Evolutionary conservation across 164 flowering plant species (phyloP).

Genomic region (Warburgia ugandensis): DNA sequence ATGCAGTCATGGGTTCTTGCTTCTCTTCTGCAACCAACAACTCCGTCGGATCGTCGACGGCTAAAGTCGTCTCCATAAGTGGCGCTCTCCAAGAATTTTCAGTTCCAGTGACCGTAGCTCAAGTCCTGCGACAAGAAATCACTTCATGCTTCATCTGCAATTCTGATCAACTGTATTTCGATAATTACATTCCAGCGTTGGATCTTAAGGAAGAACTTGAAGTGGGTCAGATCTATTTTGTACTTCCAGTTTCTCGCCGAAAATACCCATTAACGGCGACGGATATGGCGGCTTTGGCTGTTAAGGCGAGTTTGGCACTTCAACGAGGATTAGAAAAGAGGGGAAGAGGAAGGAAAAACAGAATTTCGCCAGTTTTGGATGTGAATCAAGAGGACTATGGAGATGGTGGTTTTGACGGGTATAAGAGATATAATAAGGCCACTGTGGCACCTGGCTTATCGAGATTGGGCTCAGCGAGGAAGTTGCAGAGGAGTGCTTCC

Average conservation of each 20-base stretch:
- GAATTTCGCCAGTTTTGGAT: conserved; percentile 8
- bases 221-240: conserved; percentile 43
- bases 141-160: conserved; percentile 32
- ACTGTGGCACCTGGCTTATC: no score
- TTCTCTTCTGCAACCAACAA: conserved; percentile 8
- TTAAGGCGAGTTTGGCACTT: conserved; percentile 44
- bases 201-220: conserved; percentile 19
- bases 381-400: not conserved
- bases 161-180: conserved; percentile 40
- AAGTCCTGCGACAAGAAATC: conserved; percentile 8
- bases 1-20: conserved; percentile 20
- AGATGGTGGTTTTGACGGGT: not conserved
- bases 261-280: conserved; percentile 32
- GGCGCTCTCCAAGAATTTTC: conserved; percentile 34
- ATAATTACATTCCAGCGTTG: conserved; percentile 38
- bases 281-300: conserved; percentile 64
- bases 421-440: not conserved
- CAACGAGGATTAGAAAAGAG: conserved; percentile 1
- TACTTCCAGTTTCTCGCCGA: conserved; percentile 29
- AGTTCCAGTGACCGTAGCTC: no score
- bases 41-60: not conserved
- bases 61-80: conserved; percentile 24
- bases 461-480: conserved; percentile 31
- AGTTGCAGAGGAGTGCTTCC: conserved; percentile 37
- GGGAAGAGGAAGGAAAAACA: not conserved